These are phyloP conservation scores for Astrothelium subdiscretum DNA, from an alignment of 495 filamentous ascomycete genomes.

Conservation along the genomic window DNA sequence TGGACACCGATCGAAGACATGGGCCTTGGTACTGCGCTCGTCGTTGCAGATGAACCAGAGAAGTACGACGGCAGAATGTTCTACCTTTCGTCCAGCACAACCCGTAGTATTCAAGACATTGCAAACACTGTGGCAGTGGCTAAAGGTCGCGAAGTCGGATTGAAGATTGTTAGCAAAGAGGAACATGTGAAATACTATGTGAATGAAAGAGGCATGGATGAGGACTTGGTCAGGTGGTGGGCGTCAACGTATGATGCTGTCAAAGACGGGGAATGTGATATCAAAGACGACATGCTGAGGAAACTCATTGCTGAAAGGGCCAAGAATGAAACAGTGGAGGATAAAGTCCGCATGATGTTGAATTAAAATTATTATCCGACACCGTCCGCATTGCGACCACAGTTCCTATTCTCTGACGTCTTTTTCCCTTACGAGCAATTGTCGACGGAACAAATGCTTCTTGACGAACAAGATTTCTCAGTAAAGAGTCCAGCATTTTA, in stretches of 20 bases:
- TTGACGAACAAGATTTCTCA: no score
- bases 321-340: constrained; percentile 20
- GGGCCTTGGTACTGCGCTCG: constrained; percentile 30
- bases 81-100: constrained; percentile 26
- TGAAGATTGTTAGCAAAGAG: constrained; percentile 26
- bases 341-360: neutral
- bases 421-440: no score
- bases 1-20: constrained; percentile 38
- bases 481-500: no score
- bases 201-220: constrained; percentile 24
- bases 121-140: constrained; percentile 24
- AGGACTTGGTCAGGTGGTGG: constrained; percentile 34
- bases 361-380: no score
- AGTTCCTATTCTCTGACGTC: no score
- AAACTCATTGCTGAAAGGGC: constrained; percentile 26
- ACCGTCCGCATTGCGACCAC: no score
- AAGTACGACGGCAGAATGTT: constrained; percentile 28
- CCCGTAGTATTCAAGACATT: constrained; percentile 27
- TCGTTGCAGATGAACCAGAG: constrained; percentile 20
- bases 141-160: constrained; percentile 22
- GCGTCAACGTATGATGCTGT: constrained; percentile 33
- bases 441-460: neutral
- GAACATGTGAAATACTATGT: constrained; percentile 34
- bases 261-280: constrained; percentile 31
- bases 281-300: constrained; percentile 32